These are phyloP conservation scores for Vachellia collinsii DNA, from an alignment of 306 rosid genomes.

Conservation along the genomic window DNA sequence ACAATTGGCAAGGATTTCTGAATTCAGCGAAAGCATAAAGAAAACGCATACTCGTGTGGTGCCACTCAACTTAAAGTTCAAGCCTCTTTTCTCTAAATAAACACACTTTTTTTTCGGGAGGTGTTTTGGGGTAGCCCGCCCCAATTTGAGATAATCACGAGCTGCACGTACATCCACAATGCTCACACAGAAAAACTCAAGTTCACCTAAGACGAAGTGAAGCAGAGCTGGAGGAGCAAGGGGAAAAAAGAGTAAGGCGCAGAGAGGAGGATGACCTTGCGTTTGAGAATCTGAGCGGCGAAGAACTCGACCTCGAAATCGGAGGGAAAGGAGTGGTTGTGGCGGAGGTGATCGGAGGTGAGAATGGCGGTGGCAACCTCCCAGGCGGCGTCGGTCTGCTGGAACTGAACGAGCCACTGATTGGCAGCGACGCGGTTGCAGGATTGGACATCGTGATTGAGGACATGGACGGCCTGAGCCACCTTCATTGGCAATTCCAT, in stretches of 20 bases:
- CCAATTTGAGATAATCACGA: not conserved
- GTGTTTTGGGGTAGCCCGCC: not conserved
- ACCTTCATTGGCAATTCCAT: conserved; percentile 89
- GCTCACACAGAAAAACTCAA: not conserved
- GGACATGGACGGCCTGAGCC: conserved; percentile 87
- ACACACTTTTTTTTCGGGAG: not conserved
- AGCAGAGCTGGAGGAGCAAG: not conserved
- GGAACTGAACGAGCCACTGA: conserved; percentile 98
- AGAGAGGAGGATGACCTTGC: conserved; percentile 61
- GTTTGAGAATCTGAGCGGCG: conserved; percentile 97
- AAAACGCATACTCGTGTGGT: not conserved
- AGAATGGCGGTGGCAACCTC: conserved; percentile 93
- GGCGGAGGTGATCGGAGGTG: conserved; percentile 60
- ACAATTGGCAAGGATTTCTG: not conserved
- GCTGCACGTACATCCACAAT: not conserved
- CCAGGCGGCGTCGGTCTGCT: conserved; percentile 95
- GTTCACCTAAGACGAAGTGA: not conserved
- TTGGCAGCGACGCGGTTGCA: conserved; percentile 99
- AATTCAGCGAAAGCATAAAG: not conserved
- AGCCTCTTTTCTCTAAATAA: not conserved
- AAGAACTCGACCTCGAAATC: conserved; percentile 90
- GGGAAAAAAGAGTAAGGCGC: not conserved
- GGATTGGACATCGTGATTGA: conserved; percentile 86
- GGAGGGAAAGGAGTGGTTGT: conserved; percentile 41
- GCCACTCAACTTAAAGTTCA: not conserved